Evolutionary conservation across 2,329 filamentous ascomycete genomes (phyloP).

Genomic region (Phialophora expanda): DNA sequence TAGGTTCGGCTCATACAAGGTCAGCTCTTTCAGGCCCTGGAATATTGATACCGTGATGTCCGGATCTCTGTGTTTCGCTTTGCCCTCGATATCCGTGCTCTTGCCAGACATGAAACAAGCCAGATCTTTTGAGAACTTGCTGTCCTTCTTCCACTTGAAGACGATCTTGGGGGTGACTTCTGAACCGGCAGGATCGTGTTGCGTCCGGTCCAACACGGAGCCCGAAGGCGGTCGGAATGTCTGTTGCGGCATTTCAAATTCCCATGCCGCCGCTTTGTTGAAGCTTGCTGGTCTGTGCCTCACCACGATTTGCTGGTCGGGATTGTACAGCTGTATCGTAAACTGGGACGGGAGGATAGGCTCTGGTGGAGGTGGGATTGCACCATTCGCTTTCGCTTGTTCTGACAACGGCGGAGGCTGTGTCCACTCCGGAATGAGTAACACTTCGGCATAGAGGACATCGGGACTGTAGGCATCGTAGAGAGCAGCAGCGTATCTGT

Average conservation of each 20-base stretch:
- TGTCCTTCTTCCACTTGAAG: conserved; percentile 89
- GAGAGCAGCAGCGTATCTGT: conserved; percentile 84
- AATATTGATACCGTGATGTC: conserved; percentile 95
- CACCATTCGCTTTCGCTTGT: conserved; percentile 73
- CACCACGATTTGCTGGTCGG: conserved; percentile 79
- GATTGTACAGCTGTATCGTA: conserved; percentile 88
- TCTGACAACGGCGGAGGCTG: conserved; percentile 81
- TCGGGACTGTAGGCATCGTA: conserved; percentile 81
- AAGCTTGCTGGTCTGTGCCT: conserved; percentile 73
- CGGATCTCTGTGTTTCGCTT: conserved; percentile 82
- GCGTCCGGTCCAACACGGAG: conserved; percentile 76
- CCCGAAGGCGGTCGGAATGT: conserved; percentile 81
- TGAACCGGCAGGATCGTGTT: conserved; percentile 63
- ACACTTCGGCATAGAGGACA: conserved; percentile 84
- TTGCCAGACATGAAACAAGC: conserved; percentile 85
- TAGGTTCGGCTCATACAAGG: conserved; percentile 92
- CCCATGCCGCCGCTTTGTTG: conserved; percentile 81
- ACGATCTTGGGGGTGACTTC: conserved; percentile 71
- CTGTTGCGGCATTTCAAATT: conserved; percentile 88
- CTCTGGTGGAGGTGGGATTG: conserved; percentile 67
- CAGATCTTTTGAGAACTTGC: conserved; percentile 83
- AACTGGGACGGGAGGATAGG: conserved; percentile 79
- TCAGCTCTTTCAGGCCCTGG: conserved; percentile 75
- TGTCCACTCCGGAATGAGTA: conserved; percentile 83
- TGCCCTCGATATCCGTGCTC: conserved; percentile 67